Evolutionary conservation across 2,329 filamentous ascomycete genomes (phyloP), one percentile per base, ranked within the genome.

Genomic region (Alternaria longipes): DNA sequence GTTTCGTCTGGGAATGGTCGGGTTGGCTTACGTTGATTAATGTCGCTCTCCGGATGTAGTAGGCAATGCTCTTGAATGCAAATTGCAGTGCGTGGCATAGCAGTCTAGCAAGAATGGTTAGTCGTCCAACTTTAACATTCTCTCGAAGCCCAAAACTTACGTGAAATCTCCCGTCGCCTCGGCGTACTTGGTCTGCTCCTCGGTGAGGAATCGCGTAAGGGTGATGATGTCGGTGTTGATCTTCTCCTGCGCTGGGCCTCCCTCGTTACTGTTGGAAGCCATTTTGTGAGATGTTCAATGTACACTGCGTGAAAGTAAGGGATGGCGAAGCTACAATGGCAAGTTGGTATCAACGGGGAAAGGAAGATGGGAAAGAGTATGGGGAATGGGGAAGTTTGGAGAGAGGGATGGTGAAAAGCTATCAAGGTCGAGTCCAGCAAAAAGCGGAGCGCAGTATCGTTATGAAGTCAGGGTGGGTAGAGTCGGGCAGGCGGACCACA

Each of bases 51-150:
- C 94, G 94, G 81, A 99, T 99, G 85, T 97, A 99, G 86, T 98
- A 97, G 73, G 95, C 93, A 81, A 99, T 99, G 69, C 93, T 97
- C 86, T 99, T 99, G 90, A 99, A 99, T 68, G 95, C 94, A 85
- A 98, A 99, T 82, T 98, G 95, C 61, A 99, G 91, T 62, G 95
- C 94, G 80, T 99, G 95, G 86, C 93, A 97, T 62, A 99, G 89
- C 54, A 99, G 87, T 74, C 94, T 97, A 74, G 41, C 53, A n/a
- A 56, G 36, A 16, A 18, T 36, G 5, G 16, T 59, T 9, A 63
- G 49, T 26, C 42, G 4, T 40, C 34, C 16, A 5, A 11, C 20
- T 16, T 5, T 8, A 20, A 18, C 14, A 20, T 4, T 7, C 1
- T 8, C 4, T 12, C 18, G 6, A 8, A 24, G 3, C 38, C 8